phyloP scores from a whole-genome alignment of 192 early-diverging fungal genomes.

The Coemansia erecta region DNA sequence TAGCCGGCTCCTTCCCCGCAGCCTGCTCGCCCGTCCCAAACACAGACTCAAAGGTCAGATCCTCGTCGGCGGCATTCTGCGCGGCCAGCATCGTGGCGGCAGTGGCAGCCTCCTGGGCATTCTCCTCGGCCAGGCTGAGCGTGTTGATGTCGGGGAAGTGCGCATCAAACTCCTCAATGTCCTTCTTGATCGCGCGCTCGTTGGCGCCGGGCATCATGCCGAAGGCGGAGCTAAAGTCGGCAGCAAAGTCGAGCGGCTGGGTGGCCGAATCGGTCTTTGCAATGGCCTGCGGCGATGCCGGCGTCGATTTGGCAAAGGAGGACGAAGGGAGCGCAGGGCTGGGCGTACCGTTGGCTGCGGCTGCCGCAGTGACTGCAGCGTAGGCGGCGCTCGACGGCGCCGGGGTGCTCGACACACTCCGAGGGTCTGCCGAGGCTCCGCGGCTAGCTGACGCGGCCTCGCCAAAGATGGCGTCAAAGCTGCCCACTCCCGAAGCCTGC shows the following conservation, averaged over 20 bases:
- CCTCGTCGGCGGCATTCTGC: conserved; percentile 13
- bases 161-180: conserved; percentile 42
- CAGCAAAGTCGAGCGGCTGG: conserved; percentile 22
- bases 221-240: conserved; percentile 48
- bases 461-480: conserved; percentile 23
- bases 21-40: conserved; percentile 25
- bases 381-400: conserved; percentile 16
- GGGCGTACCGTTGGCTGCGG: not conserved
- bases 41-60: conserved; percentile 51
- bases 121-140: conserved; percentile 20
- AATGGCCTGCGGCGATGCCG: conserved; percentile 20
- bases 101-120: conserved; percentile 7
- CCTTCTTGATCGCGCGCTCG: conserved; percentile 34
- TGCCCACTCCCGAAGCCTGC: not conserved
- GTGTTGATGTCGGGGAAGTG: conserved; percentile 49
- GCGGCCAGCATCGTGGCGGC: not conserved
- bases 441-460: not conserved
- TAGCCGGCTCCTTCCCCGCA: not conserved
- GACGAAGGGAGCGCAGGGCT: not conserved
- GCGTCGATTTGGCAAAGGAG: conserved; percentile 18
- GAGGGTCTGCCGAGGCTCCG: conserved; percentile 26
- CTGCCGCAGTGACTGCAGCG: not conserved
- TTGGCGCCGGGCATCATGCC: conserved; percentile 19
- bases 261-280: not conserved
- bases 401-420: conserved; percentile 48